Evolutionary conservation across 805 yeast species (phyloP).

Genomic region (Debaryomyces prosopidis): DNA sequence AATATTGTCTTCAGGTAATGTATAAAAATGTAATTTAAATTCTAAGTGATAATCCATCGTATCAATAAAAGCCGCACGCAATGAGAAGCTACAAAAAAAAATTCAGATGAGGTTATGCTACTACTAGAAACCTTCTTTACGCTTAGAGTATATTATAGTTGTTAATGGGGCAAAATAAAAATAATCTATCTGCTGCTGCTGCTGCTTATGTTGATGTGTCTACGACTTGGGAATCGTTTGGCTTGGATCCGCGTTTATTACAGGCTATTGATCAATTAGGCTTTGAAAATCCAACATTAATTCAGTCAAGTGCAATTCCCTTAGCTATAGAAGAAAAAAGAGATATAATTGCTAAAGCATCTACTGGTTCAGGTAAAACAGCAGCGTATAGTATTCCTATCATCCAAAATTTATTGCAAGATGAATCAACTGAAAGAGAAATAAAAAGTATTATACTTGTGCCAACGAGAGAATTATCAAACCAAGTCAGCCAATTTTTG

Average conservation of each 20-base stretch:
- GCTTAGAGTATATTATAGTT: background rate
- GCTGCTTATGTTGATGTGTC: conserved; percentile 72
- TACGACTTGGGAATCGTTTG: conserved; percentile 70
- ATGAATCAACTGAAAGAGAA: conserved; percentile 27
- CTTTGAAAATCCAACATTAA: conserved; percentile 81
- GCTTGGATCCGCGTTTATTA: conserved; percentile 75
- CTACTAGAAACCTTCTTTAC: background rate
- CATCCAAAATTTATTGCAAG: conserved; percentile 67
- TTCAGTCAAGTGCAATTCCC: conserved; percentile 91
- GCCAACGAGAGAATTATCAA: conserved; percentile 90
- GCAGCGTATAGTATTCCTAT: conserved; percentile 89
- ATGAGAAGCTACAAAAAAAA: conserved; percentile 3
- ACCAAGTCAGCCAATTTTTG: conserved; percentile 75
- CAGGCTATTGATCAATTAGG: conserved; percentile 85
- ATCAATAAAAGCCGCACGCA: conserved; percentile 2
- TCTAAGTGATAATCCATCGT: background rate
- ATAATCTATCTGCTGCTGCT: conserved; percentile 46
- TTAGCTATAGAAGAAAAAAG: conserved; percentile 86
- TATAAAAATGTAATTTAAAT: background rate
- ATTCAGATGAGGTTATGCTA: conserved; percentile 4
- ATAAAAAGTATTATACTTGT: conserved; percentile 73
- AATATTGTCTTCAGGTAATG: no score
- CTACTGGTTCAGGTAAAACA: conserved; percentile 96
- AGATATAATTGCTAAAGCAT: conserved; percentile 91
- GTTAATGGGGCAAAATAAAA: conserved; percentile 5